Base-by-base conservation (phyloP, 1,284 basidiomycete genomes). In the Pterula multifida region DNA sequence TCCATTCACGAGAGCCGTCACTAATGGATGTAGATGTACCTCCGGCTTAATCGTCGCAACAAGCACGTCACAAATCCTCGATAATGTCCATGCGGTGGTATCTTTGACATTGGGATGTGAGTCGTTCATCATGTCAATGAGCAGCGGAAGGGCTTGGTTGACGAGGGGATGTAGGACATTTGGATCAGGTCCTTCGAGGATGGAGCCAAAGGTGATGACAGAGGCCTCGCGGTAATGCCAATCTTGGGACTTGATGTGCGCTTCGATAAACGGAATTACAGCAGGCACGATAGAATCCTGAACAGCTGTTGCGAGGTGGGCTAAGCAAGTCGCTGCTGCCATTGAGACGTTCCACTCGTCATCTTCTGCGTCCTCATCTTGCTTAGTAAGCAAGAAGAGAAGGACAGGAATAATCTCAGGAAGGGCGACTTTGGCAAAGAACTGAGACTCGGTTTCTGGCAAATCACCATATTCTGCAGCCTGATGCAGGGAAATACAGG, bases 341-440 rank as follows among this genome's bases (percentile, higher is more conserved):
- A 98, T 98, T 24, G 92, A 85, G 44, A 95, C 84, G 60, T 95
- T 96, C 96, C 95, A 99, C 65, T 99, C 96, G 60, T 98, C 96
- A 57, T 98, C 95, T 52, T 96, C 94, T 0, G 91, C 92, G 57
- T 98, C 93, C 63, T 98, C 96, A 60, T 95, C 90, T 67, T 98
- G 96, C 54, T 81, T 85, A 3, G 89, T 92, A 54, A 98, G 78
- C 19, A 98, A 78, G 50, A 85, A 77, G 45, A 98, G 76, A 13
- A 98, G 77, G 11, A 97, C 93, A 2, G 95, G 95, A 0, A 95
- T 76, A 55, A 98, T 94, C 66, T 98, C 95, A 26, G 90, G 85
- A 15, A 98, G 73, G 0, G 96, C 95, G 52, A 93, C 83, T 66
- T 91, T 92, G 48, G 95, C 93, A 62, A 98, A 98, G 67, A 88